These are phyloP conservation scores for Saraca asoca DNA, from an alignment of 331 rosid genomes.

Conservation along the genomic window DNA sequence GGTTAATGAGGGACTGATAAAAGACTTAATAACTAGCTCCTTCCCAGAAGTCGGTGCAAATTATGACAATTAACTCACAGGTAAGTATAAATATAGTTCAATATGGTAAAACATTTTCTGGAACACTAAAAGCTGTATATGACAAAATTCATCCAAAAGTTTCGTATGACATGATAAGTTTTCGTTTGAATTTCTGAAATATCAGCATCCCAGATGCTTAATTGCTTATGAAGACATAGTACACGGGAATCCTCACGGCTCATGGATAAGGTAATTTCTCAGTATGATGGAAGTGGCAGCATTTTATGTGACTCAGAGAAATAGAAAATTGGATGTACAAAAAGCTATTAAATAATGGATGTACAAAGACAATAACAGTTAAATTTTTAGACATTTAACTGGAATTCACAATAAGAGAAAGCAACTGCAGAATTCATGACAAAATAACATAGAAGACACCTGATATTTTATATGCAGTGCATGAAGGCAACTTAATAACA, in stretches of 20 bases:
- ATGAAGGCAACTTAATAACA: neutral
- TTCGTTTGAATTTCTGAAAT: too few species aligned
- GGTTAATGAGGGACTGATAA: neutral
- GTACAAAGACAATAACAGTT: too few species aligned
- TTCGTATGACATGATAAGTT: too few species aligned
- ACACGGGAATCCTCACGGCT: neutral
- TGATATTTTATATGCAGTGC: conserved; percentile 3
- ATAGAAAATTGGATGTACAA: neutral
- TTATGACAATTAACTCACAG: neutral
- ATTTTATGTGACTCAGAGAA: conserved; percentile 8
- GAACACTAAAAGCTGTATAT: too few species aligned
- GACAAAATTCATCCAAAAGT: too few species aligned
- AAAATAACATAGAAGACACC: conserved; percentile 7
- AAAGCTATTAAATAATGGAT: too few species aligned
- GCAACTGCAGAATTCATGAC: conserved; percentile 1
- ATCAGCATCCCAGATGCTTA: too few species aligned
- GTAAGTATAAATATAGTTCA: too few species aligned
- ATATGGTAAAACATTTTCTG: too few species aligned
- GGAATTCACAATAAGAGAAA: conserved; percentile 1
- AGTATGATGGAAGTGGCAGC: conserved; percentile 12
- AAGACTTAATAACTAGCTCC: neutral
- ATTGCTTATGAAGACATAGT: too few species aligned
- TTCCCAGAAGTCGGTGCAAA: neutral
- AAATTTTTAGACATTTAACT: neutral
- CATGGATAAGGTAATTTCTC: conserved; percentile 7